These are phyloP conservation scores for Populus nigra DNA, from an alignment of 345 rosid species.

Conservation along the genomic window DNA sequence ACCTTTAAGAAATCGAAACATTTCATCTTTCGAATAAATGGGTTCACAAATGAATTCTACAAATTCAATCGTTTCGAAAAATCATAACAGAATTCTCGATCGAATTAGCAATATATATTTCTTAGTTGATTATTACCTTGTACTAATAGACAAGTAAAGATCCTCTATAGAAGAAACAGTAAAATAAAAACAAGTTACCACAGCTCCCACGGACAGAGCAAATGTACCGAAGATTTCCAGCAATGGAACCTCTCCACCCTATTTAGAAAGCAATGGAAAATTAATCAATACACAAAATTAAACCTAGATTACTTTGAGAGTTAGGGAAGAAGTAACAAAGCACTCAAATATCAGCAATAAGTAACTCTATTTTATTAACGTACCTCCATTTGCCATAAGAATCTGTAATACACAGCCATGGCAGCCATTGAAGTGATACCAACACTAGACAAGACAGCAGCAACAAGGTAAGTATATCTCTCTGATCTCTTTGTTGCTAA, in stretches of 20 bases:
- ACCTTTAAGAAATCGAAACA: too few relatives aligned
- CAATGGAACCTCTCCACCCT: conserved; percentile 79
- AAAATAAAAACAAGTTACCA: conserved; percentile 46
- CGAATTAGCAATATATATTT: neutral
- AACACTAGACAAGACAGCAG: conserved; percentile 83
- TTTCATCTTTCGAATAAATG: too few relatives aligned
- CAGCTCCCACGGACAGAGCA: conserved; percentile 88
- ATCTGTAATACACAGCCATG: conserved; percentile 82
- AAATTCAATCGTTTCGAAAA: neutral
- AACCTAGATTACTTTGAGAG: neutral
- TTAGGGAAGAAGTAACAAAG: neutral
- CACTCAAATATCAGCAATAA: neutral
- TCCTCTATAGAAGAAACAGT: too few relatives aligned
- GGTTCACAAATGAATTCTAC: neutral
- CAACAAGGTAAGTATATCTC: conserved; percentile 71
- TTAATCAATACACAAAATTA: too few relatives aligned
- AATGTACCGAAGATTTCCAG: conserved; percentile 86
- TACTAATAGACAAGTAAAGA: too few relatives aligned
- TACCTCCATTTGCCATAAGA: conserved; percentile 92
- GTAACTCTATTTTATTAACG: neutral
- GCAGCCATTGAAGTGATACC: conserved; percentile 82
- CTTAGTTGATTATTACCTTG: too few relatives aligned
- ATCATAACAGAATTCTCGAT: neutral
- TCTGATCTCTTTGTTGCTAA: conserved; percentile 67
- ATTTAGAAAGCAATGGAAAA: neutral